phyloP scores from a whole-genome alignment of 2,329 filamentous ascomycete species.

The Neonectria neomacrospora region DNA sequence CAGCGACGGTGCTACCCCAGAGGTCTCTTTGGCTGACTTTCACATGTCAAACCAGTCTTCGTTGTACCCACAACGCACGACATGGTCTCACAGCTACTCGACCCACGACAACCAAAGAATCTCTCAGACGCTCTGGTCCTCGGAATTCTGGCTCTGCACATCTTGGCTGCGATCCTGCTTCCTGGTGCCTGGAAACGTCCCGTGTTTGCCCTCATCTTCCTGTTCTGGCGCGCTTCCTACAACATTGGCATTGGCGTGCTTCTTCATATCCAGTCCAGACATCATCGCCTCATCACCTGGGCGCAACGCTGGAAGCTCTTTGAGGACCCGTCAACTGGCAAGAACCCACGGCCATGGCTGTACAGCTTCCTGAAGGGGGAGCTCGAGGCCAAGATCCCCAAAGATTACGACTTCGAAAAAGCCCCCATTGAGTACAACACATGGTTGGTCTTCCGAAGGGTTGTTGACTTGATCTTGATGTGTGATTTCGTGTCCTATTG shows the following conservation, averaged over 20 bases:
- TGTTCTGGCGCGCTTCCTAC: constrained; percentile 93
- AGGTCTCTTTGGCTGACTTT: constrained; percentile 37
- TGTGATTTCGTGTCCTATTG: constrained; percentile 98
- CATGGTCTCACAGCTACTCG: constrained; percentile 97
- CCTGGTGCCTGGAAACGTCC: constrained; percentile 77
- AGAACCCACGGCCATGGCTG: constrained; percentile 83
- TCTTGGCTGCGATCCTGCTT: constrained; percentile 77
- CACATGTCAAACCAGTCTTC: constrained; percentile 73
- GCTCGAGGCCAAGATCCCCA: constrained; percentile 92
- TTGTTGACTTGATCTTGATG: constrained; percentile 98
- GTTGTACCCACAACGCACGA: constrained; percentile 96
- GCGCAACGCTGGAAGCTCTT: constrained; percentile 88
- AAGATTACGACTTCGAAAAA: constrained; percentile 92
- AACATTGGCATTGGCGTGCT: constrained; percentile 94
- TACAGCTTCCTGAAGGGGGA: constrained; percentile 88
- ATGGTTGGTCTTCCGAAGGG: constrained; percentile 94
- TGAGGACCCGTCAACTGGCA: constrained; percentile 81
- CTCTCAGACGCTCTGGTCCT: constrained; percentile 86
- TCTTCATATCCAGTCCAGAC: constrained; percentile 88
- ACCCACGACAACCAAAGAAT: constrained; percentile 95
- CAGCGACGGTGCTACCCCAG: constrained; percentile 14
- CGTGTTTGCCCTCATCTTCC: constrained; percentile 83
- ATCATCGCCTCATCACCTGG: constrained; percentile 87
- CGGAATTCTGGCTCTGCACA: constrained; percentile 78
- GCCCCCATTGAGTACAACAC: constrained; percentile 99